Evolutionary conservation across 768 basidiomycete genomes (phyloP).

Genomic region (Macrolepiota fuliginosa): DNA sequence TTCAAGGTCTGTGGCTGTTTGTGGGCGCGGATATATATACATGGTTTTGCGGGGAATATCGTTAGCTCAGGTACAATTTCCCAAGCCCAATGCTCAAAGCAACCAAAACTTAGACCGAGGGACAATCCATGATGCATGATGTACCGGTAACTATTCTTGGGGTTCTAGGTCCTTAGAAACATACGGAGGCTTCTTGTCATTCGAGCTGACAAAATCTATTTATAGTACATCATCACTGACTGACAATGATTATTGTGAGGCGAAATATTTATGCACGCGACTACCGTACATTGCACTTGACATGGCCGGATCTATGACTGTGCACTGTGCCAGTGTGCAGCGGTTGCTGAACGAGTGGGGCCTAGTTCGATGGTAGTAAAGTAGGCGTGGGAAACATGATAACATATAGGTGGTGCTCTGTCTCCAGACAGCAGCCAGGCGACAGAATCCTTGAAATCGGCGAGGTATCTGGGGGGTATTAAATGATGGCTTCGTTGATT

Average conservation of each 20-base stretch:
- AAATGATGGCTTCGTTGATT: too few relatives aligned
- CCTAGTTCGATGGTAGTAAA: neutral
- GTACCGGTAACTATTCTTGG: too few relatives aligned
- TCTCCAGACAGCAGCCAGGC: neutral
- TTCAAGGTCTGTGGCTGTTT: too few relatives aligned
- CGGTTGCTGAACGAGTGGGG: neutral
- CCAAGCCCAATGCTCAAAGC: too few relatives aligned
- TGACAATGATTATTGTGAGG: too few relatives aligned
- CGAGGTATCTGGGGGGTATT: neutral
- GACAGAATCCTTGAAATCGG: neutral
- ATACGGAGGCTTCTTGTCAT: neutral
- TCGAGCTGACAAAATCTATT: neutral
- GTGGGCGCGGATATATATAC: too few relatives aligned
- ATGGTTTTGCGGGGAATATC: too few relatives aligned
- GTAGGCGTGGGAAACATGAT: neutral
- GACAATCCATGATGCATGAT: too few relatives aligned
- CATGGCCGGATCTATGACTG: neutral
- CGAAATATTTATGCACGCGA: neutral
- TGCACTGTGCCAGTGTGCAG: neutral
- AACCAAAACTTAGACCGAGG: too few relatives aligned
- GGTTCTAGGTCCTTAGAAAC: neutral
- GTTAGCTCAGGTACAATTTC: too few relatives aligned
- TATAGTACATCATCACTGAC: neutral
- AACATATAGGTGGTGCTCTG: too few relatives aligned
- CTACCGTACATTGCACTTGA: neutral